Evolutionary conservation across 164 flowering plant genomes (phyloP), one percentile per base, ranked within the genome.

Genomic region (Vitis labrusca): DNA sequence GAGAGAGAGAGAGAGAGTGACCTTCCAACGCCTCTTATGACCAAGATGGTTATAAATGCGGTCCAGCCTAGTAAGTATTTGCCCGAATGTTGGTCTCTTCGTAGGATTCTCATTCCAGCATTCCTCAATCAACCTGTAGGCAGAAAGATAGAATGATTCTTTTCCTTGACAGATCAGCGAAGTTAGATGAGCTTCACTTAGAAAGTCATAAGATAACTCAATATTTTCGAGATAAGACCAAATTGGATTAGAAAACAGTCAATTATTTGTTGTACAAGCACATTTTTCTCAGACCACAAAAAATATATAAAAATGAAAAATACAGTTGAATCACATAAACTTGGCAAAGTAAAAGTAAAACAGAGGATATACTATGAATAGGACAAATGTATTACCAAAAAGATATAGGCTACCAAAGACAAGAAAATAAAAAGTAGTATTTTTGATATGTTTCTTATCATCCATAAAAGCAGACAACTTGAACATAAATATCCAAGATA

Each of bases 31-130:
- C 72, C 77, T 82, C 75, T 84, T 87, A 51, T 80, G 90, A 69
- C 64, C 63, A 47, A 86, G 47, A 23, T 50, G 69, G 71, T 79
- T 75, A 68, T 79, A 48, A n/a, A 92, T 90, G 51, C 71, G 65
- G 50, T 89, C 89, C 51, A 95, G 89, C 72, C 78, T 80, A 12
- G 62, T 73, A 71, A 95, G 85, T 59, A 95, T 88, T 75, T 85
- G 78, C 79, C 82, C 84, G 78, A 96, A 96, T 63, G 97, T 87
- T 59, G 97, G 99, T 74, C 99, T 80, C 57, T 82, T 78, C 5
- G 82, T 69, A 59, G 98, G 97, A 9, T 84, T 82, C 73, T 90
- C 92, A 71, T 75, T 78, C 99, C 99, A 95, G 77, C 99, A 95
- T 58, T 84, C 89, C 72, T 90, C 92, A 52, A 95, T 93, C 80